These are phyloP conservation scores for Aspergillus ochraceoroseus DNA, from an alignment of 2,329 filamentous ascomycete species.

Conservation along the genomic window DNA sequence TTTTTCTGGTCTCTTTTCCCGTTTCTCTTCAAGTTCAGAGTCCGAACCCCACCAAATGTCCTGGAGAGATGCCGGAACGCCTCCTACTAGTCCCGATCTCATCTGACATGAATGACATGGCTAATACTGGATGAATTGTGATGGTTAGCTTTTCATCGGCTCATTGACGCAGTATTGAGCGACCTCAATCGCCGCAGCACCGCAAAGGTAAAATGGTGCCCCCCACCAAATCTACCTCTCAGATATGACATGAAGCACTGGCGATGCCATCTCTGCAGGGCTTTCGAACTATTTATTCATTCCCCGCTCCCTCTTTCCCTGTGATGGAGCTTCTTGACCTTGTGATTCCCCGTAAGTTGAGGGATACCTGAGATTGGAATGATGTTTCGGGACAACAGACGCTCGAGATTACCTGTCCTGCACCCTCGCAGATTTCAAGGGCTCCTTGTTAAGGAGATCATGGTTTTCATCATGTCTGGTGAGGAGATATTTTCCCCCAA, in stretches of 20 bases:
- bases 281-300: constrained; percentile 8
- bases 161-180: not conserved
- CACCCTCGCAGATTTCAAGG: no score
- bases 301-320: constrained; percentile 19
- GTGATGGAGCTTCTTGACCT: not conserved
- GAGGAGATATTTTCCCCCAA: constrained; percentile 6
- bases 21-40: constrained; percentile 4
- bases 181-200: not conserved
- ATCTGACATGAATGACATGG: not conserved
- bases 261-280: not conserved
- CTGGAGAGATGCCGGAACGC: not conserved
- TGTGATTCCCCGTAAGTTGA: no score
- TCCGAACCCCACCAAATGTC: constrained; percentile 9
- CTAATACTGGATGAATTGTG: no score
- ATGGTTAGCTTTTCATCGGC: not conserved
- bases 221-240: not conserved
- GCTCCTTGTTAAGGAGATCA: no score
- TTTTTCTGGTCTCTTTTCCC: constrained; percentile 1
- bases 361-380: not conserved
- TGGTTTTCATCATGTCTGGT: no score
- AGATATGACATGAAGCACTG: constrained; percentile 2
- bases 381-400: no score
- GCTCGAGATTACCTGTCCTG: no score
- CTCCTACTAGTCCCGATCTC: constrained; percentile 1
- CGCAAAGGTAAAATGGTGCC: not conserved